These are phyloP conservation scores for Jatropha multifida DNA, from an alignment of 441 rosid species.

Conservation along the genomic window DNA sequence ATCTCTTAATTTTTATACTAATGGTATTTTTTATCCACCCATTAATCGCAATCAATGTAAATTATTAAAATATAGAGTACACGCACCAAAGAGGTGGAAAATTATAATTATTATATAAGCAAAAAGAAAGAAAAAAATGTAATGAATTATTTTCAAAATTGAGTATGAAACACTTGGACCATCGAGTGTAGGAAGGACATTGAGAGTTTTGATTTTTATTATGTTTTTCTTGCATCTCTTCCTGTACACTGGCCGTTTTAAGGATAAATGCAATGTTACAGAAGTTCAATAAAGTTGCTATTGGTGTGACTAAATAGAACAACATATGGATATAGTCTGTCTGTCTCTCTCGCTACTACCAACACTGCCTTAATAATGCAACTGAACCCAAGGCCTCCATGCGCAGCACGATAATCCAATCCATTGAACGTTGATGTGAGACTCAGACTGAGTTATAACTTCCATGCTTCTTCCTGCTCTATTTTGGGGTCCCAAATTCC, in stretches of 20 bases:
- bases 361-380: conserved; percentile 24
- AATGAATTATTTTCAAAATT: too few relatives aligned
- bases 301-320: conserved; percentile 12
- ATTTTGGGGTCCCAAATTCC: conserved; percentile 28
- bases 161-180: not conserved
- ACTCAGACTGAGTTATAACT: conserved; percentile 6
- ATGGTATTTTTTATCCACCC: too few relatives aligned
- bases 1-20: too few relatives aligned
- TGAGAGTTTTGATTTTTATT: not conserved
- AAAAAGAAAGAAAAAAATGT: too few relatives aligned
- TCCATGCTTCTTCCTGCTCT: not conserved
- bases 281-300: not conserved
- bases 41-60: too few relatives aligned
- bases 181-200: not conserved
- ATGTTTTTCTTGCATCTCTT: not conserved
- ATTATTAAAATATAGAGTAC: too few relatives aligned
- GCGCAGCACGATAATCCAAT: conserved; percentile 48
- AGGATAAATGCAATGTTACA: conserved; percentile 1
- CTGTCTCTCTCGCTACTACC: conserved; percentile 19
- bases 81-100: too few relatives aligned
- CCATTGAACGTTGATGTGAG: conserved; percentile 50
- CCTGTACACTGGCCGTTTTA: not conserved
- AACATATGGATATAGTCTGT: not conserved
- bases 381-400: conserved; percentile 31
- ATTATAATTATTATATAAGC: too few relatives aligned